Evolutionary conservation across 768 basidiomycete genomes (phyloP), one percentile per base, ranked within the genome.

Genomic region (Tricholoma terreum): DNA sequence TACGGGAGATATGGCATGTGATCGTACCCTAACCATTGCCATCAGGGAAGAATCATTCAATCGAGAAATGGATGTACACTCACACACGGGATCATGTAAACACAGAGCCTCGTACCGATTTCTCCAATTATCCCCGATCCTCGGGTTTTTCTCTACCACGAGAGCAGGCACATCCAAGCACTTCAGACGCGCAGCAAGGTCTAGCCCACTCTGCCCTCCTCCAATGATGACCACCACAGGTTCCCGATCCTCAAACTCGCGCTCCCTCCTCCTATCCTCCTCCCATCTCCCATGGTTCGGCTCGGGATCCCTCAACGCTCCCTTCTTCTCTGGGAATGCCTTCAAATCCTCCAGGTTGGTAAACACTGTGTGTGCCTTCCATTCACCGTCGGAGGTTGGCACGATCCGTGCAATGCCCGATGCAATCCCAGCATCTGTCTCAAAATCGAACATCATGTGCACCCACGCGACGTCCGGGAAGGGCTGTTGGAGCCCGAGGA

Each of bases 111-210:
- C 79, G 63, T 87, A 87, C 6, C 86, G 76, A 34, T 80, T 76
- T 56, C 84, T 75, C 84, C 84, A 85, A 63, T 77, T 79, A 60
- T 85, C 82, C 1, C 84, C 84, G 9, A 84, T 68, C 4, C 79
- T 71, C 14, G 71, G 53, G 54, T 82, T 78, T 62, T 73, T 75
- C 60, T 89, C 87, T 12, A 88, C 71, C n/a, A 86, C 85, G 9
- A 92, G 70, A 1, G 78, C 72, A 1, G 73, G 63, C 11, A 91
- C 69, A 17, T 80, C 83, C 22, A 89, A 71, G 40, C 74, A 75
- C 63, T 85, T 85, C 54, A 92, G 71, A n/a, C 86, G 75, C 1
- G 86, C 86, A 0, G 88, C 87, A 2, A 83, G 65, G 38, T 78
- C 81, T 27, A 89, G 67, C 1, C 84, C 86, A 54, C 76, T 78